Conservation (phyloP, 2,329 filamentous ascomycete species). For the Alternaria triticimaculans region DNA sequence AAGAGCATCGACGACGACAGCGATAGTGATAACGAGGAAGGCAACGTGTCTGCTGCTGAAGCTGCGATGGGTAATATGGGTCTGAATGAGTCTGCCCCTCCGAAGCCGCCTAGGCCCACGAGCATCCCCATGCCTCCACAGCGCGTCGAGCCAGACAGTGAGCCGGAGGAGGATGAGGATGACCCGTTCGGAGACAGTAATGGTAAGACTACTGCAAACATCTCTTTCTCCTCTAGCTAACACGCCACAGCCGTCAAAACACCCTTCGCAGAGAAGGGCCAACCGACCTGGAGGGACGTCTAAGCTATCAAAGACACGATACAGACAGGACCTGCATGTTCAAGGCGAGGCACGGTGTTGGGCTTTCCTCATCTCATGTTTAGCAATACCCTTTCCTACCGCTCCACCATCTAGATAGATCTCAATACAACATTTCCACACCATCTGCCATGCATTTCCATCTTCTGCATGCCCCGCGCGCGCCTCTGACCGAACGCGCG, state of each 20-base stretch:
- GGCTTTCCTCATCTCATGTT: slow-evolving; percentile 2
- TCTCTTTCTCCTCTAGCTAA: slow-evolving; percentile 13
- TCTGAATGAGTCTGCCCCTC: slow-evolving; percentile 54
- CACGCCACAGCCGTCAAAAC: slow-evolving; percentile 58
- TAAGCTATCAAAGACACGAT: not conserved
- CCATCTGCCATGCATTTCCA: not conserved
- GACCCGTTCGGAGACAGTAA: slow-evolving; percentile 88
- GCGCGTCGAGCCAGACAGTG: slow-evolving; percentile 61
- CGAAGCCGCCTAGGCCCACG: slow-evolving; percentile 57
- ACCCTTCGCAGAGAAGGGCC: slow-evolving; percentile 48
- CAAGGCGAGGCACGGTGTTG: not conserved
- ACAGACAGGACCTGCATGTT: not conserved
- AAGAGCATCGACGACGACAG: slow-evolving; percentile 78
- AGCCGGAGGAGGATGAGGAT: slow-evolving; percentile 68
- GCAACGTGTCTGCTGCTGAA: slow-evolving; percentile 36
- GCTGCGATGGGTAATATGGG: slow-evolving; percentile 55
- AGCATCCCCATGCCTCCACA: slow-evolving; percentile 49
- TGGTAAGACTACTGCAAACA: slow-evolving; percentile 43
- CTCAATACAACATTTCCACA: not conserved
- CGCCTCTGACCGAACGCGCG: not conserved
- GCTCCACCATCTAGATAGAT: not conserved
- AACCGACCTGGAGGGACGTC: slow-evolving; percentile 51
- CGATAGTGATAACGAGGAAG: slow-evolving; percentile 63
- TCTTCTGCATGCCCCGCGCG: not conserved
- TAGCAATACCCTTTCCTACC: slow-evolving; percentile 7